Percentiles rank a stretch among this genome's conserved stretches.
Conservation (phyloP, 345 rosid genomes). For the Cardamine resedifolia region DNA sequence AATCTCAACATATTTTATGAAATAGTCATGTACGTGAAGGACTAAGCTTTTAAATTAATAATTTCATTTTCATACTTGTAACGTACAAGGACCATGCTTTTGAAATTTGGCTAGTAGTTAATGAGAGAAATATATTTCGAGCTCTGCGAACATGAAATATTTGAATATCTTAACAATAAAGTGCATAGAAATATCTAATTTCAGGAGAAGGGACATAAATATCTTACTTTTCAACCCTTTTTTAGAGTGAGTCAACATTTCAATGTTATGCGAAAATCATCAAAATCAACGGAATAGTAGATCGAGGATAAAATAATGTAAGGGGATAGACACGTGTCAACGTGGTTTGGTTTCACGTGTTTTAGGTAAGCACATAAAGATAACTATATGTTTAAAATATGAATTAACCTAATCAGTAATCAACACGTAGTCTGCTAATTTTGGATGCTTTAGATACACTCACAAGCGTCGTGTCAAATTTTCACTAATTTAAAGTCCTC, state of each 20-base stretch:
- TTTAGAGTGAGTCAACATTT: slow-evolving; percentile 31
- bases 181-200: slow-evolving; percentile 37
- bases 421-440: slow-evolving; percentile 24
- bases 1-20: not conserved
- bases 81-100: slow-evolving; percentile 13
- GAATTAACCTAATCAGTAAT: not conserved
- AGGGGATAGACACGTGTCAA: slow-evolving; percentile 31
- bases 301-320: slow-evolving; percentile 24
- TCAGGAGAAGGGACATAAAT: slow-evolving; percentile 34
- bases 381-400: slow-evolving; percentile 6
- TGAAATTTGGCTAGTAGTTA: not conserved
- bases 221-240: slow-evolving; percentile 29
- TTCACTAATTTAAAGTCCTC: slow-evolving; percentile 32
- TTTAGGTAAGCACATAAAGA: slow-evolving; percentile 22
- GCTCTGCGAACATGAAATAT: slow-evolving; percentile 22
- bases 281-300: slow-evolving; percentile 38
- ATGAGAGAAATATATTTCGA: slow-evolving; percentile 13
- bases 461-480: slow-evolving; percentile 36
- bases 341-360: slow-evolving; percentile 27
- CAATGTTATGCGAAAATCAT: slow-evolving; percentile 21
- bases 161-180: slow-evolving; percentile 27
- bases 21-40: not conserved
- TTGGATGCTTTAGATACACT: slow-evolving; percentile 40
- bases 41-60: slow-evolving; percentile 1
- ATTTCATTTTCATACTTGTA: slow-evolving; percentile 3